Conservation (phyloP, 1,284 basidiomycete species). For the Cryptococcus sp. region DNA sequence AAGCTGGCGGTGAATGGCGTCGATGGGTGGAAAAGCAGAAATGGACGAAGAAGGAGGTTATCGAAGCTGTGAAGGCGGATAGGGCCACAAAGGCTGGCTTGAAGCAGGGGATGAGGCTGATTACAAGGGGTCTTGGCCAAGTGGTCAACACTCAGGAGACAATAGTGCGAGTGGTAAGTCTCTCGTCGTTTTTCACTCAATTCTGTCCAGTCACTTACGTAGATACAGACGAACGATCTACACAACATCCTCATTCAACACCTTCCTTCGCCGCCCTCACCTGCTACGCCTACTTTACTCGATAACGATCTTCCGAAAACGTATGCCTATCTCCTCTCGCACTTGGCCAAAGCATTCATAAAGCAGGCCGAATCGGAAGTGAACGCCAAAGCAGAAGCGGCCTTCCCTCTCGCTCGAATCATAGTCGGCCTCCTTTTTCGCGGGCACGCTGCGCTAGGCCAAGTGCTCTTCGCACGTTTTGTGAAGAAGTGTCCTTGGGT, state of each 20-base stretch:
- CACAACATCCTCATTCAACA: constrained; percentile 58
- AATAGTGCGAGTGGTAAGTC: constrained; percentile 64
- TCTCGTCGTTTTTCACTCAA: constrained; percentile 6
- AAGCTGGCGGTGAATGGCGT: constrained; percentile 67
- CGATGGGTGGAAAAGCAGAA: constrained; percentile 64
- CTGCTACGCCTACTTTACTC: constrained; percentile 55
- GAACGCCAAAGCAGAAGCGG: constrained; percentile 80
- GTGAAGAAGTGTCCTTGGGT: constrained; percentile 72
- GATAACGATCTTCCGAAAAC: constrained; percentile 17
- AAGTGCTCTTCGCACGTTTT: constrained; percentile 80
- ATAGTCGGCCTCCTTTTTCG: constrained; percentile 66
- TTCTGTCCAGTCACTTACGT: neutral
- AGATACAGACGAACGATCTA: constrained; percentile 65
- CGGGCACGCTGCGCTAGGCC: constrained; percentile 63
- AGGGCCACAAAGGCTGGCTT: constrained; percentile 57
- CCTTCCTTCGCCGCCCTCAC: constrained; percentile 46
- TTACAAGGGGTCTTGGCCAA: constrained; percentile 89
- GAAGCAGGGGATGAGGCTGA: constrained; percentile 69
- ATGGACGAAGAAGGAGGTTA: constrained; percentile 72
- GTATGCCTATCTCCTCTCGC: constrained; percentile 79
- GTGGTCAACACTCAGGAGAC: constrained; percentile 74
- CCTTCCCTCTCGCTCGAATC: constrained; percentile 78
- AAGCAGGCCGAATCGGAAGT: constrained; percentile 95
- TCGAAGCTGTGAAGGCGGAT: constrained; percentile 71
- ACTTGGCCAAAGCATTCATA: constrained; percentile 83